Conservation (phyloP, 306 rosid genomes). For the Carpinus viminea region DNA sequence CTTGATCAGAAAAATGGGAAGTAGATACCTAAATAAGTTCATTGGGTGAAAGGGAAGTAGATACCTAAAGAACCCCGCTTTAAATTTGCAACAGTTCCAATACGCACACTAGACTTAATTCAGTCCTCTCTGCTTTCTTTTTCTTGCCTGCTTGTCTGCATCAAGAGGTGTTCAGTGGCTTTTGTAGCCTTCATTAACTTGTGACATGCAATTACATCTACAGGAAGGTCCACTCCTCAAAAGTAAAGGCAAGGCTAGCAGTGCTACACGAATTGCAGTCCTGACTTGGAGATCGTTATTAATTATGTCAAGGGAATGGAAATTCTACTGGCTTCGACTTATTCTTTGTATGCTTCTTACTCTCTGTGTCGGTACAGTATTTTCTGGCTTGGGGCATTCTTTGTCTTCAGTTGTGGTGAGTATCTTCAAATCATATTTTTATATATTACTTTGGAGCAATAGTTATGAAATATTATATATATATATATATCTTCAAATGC, state of each 20-base stretch:
- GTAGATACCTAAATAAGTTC: not conserved
- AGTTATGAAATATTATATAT: not conserved
- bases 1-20: not conserved
- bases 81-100: not conserved
- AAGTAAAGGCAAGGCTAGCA: constrained; percentile 87
- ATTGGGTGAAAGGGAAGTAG: not conserved
- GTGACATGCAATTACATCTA: constrained; percentile 30
- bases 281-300: constrained; percentile 95
- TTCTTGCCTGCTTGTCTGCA: not conserved
- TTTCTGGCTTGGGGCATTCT: constrained; percentile 97
- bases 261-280: constrained; percentile 76
- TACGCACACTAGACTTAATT: not conserved
- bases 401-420: constrained; percentile 93
- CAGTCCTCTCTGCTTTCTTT: not conserved
- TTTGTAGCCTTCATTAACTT: constrained; percentile 25
- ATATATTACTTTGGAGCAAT: not conserved
- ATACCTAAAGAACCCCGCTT: not conserved
- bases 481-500: not conserved
- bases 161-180: not conserved
- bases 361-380: constrained; percentile 79
- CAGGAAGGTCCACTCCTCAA: constrained; percentile 96
- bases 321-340: constrained; percentile 97
- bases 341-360: constrained; percentile 86
- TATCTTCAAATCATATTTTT: constrained; percentile 11
- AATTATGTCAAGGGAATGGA: constrained; percentile 98